phyloP scores from a whole-genome alignment of 352 stramenopile genomes.

The Elongisporangium prolatum region DNA sequence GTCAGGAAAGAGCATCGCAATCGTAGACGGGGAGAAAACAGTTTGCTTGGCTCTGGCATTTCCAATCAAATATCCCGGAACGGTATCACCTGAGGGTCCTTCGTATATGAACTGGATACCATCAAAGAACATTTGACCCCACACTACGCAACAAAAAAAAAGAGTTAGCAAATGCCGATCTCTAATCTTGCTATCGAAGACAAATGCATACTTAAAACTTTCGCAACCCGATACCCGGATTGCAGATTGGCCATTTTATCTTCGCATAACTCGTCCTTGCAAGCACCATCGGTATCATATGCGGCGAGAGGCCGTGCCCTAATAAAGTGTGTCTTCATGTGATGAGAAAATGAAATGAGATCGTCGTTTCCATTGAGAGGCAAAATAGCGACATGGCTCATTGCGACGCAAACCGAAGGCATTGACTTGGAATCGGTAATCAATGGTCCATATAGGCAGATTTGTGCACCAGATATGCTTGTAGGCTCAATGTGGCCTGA shows the following conservation, averaged over 20 bases:
- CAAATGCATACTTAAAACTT: conserved; percentile 42
- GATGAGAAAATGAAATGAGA: conserved; percentile 21
- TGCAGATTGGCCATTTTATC: conserved; percentile 27
- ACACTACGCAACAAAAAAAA: conserved; percentile 41
- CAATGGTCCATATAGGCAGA: conserved; percentile 10
- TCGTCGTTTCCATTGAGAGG: conserved; percentile 7
- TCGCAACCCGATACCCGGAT: conserved; percentile 45
- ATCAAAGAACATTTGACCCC: conserved; percentile 67
- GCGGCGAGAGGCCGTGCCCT: conserved; percentile 34
- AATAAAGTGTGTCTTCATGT: conserved; percentile 44
- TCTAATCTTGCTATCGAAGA: neutral
- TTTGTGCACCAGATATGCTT: neutral
- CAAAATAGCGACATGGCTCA: conserved; percentile 50
- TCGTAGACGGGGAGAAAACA: conserved; percentile 23
- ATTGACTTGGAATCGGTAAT: neutral
- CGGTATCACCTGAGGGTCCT: conserved; percentile 8
- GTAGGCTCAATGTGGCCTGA: neutral
- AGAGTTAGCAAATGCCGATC: conserved; percentile 3
- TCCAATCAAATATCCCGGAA: conserved; percentile 40
- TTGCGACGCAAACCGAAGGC: conserved; percentile 6
- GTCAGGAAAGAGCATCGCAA: conserved; percentile 32
- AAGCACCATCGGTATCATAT: conserved; percentile 26
- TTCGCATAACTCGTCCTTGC: conserved; percentile 20
- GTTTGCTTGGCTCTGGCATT: conserved; percentile 32
- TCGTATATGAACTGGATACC: conserved; percentile 62